Conservation (phyloP, 495 filamentous ascomycete genomes). For the Penicillium atrosanguineum region DNA sequence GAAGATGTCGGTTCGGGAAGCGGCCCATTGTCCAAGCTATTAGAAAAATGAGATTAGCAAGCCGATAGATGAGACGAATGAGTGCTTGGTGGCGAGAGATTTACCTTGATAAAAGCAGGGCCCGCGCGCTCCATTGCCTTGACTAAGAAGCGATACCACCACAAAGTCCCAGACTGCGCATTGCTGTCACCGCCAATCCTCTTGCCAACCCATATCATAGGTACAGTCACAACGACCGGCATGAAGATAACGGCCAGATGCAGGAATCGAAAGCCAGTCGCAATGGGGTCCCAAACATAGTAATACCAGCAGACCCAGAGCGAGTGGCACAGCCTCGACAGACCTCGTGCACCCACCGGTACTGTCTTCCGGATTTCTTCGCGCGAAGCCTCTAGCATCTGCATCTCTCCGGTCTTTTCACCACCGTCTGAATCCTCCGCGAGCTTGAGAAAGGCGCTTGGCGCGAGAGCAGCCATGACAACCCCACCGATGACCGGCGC, state of each 20-base stretch:
- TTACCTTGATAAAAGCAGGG: constrained; percentile 96
- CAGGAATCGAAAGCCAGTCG: constrained; percentile 81
- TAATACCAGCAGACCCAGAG: constrained; percentile 62
- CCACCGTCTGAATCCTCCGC: constrained; percentile 61
- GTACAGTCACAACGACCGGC: constrained; percentile 78
- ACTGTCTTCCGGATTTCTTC: constrained; percentile 69
- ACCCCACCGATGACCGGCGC: constrained; percentile 32
- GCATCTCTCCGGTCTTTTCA: constrained; percentile 71
- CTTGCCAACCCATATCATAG: constrained; percentile 74
- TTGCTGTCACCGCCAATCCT: constrained; percentile 58
- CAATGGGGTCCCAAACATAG: constrained; percentile 82
- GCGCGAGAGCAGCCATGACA: constrained; percentile 54
- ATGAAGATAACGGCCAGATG: constrained; percentile 86
- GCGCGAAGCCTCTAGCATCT: constrained; percentile 80
- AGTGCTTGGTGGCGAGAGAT: neutral
- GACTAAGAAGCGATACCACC: constrained; percentile 94
- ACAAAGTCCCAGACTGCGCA: constrained; percentile 76
- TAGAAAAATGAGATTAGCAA: constrained; percentile 3
- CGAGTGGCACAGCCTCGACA: constrained; percentile 51
- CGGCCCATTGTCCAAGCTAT: constrained; percentile 98
- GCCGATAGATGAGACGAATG: neutral
- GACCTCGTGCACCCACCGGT: constrained; percentile 54
- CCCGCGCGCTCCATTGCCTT: constrained; percentile 89
- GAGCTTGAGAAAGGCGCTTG: constrained; percentile 69
- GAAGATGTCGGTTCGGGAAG: constrained; percentile 95